Conservation (phyloP, 2,329 filamentous ascomycete genomes). For the Celoporthe dispersa region DNA sequence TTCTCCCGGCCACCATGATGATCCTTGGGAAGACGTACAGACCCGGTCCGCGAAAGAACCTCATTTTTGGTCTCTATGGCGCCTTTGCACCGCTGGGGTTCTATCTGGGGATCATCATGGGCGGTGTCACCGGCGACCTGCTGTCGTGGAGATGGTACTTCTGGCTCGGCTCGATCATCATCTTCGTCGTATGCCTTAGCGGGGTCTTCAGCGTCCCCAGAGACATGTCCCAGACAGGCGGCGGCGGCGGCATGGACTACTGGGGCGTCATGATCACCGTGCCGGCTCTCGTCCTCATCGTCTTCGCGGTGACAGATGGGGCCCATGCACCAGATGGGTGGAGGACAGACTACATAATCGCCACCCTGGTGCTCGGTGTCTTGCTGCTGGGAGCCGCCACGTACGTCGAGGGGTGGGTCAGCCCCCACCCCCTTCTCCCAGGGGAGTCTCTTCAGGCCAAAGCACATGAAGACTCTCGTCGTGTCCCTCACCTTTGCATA, state of each 20-base stretch:
- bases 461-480: slow-evolving; percentile 68
- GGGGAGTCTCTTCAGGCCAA: slow-evolving; percentile 70
- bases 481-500: slow-evolving; percentile 68
- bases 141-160: slow-evolving; percentile 72
- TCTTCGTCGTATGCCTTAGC: slow-evolving; percentile 38
- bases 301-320: slow-evolving; percentile 76
- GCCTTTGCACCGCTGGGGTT: slow-evolving; percentile 62
- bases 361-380: slow-evolving; percentile 66
- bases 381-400: slow-evolving; percentile 63
- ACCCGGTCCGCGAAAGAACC: slow-evolving; percentile 72
- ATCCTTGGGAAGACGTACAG: slow-evolving; percentile 70
- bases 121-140: slow-evolving; percentile 64
- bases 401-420: slow-evolving; percentile 75
- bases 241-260: slow-evolving; percentile 67
- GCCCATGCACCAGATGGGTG: slow-evolving; percentile 71
- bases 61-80: slow-evolving; percentile 65
- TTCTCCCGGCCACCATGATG: slow-evolving; percentile 71
- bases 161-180: slow-evolving; percentile 59
- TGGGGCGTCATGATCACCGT: slow-evolving; percentile 64
- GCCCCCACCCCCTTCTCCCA: slow-evolving; percentile 70
- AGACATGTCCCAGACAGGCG: slow-evolving; percentile 31
- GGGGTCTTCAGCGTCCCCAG: slow-evolving; percentile 44
- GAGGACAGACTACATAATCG: slow-evolving; percentile 73
- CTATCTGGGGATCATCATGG: slow-evolving; percentile 69
- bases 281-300: slow-evolving; percentile 68